These are phyloP conservation scores for Aspergillus vadensis DNA, from an alignment of 2,329 filamentous ascomycete species.

Conservation along the genomic window DNA sequence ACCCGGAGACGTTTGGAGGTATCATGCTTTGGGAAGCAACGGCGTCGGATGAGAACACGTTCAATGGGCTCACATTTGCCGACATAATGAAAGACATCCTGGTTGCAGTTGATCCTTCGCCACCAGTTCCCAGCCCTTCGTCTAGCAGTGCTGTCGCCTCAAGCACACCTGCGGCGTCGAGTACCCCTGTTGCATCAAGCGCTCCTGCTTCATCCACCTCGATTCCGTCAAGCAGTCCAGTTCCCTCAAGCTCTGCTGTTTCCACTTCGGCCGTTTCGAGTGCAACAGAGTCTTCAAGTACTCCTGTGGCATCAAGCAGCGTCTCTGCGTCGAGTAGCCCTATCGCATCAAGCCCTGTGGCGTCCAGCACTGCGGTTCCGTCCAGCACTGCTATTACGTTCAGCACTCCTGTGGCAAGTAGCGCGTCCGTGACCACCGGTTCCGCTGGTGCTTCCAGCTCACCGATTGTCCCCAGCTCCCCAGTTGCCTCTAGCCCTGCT, in stretches of 20 bases:
- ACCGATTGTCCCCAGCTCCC: too few relatives aligned
- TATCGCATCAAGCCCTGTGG: neutral
- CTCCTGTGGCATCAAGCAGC: too few relatives aligned
- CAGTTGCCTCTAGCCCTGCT: too few relatives aligned
- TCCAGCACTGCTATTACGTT: neutral
- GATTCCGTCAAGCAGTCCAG: neutral
- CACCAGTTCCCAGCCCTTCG: conserved; percentile 17
- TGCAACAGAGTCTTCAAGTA: neutral
- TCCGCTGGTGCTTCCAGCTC: too few relatives aligned
- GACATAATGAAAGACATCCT: conserved; percentile 53
- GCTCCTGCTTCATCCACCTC: neutral
- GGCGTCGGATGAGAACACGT: conserved; percentile 48
- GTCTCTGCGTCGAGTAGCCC: neutral
- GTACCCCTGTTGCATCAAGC: neutral
- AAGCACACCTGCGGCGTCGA: neutral
- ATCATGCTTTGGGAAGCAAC: conserved; percentile 63
- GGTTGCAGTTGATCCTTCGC: conserved; percentile 26
- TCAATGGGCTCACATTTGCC: conserved; percentile 49
- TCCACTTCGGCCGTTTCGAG: conserved; percentile 4
- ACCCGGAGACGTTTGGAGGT: conserved; percentile 55
- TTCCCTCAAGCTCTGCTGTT: conserved; percentile 2
- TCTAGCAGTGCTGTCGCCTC: conserved; percentile 16
- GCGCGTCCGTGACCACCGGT: conserved; percentile 6
- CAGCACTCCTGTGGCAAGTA: conserved; percentile 2
- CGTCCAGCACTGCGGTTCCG: neutral